A percentile compares a stretch with the other conserved stretches of the same genome.
phyloP scores from a whole-genome alignment of 305 asterid species.

The Fraxinus greggii region DNA sequence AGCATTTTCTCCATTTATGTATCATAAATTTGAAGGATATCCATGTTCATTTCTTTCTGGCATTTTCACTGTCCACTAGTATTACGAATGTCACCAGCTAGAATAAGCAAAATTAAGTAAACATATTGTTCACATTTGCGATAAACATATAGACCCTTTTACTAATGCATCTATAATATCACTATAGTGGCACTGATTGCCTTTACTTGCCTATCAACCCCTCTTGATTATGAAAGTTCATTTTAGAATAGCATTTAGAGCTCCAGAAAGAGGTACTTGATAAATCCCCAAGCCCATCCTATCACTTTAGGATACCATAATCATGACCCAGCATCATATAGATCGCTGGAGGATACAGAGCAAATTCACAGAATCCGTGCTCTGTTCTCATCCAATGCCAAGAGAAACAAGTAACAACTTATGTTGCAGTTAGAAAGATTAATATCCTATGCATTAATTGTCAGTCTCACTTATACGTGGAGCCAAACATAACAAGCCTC shows the following conservation, averaged over 20 bases:
- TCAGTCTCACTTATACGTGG: not conserved
- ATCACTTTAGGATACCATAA: not conserved
- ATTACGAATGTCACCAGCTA: not conserved
- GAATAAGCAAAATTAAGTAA: not conserved
- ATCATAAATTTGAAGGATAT: not conserved
- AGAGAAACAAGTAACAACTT: not conserved
- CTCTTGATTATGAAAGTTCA: not conserved
- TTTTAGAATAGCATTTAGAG: not conserved
- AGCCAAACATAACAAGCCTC: not conserved
- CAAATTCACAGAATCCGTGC: not conserved
- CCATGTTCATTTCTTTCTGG: not conserved
- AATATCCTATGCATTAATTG: not conserved
- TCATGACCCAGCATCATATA: not conserved
- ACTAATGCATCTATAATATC: not conserved
- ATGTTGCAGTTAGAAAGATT: not conserved
- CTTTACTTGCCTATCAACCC: not conserved
- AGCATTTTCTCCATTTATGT: not conserved
- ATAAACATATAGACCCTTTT: not conserved
- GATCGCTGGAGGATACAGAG: not conserved
- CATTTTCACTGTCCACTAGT: not conserved
- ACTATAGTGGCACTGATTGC: not conserved
- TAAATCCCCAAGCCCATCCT: conserved; percentile 1
- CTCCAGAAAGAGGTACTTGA: not conserved
- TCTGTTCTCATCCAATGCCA: conserved; percentile 15
- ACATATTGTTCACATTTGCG: not conserved